Percentiles rank a stretch among this genome's conserved stretches.
Conservation (phyloP, 371 early-diverging fungal genomes). For the Enterocytospora artemiae region DNA sequence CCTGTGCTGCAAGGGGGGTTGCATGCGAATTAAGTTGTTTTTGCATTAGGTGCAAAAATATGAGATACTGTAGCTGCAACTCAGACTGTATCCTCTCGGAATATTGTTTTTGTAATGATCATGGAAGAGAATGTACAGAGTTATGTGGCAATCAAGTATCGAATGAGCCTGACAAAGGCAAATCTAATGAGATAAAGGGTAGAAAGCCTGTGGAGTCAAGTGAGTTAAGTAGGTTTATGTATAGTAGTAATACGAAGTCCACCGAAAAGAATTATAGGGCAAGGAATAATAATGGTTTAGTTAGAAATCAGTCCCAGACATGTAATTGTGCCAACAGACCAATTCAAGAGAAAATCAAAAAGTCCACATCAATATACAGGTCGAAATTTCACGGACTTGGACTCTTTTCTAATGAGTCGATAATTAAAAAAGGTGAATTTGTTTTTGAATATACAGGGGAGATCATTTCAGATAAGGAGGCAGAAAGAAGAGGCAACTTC, state of each 20-base stretch:
- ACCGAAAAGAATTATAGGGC: no score
- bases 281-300: no score
- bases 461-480: conserved; percentile 61
- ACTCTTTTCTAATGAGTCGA: conserved; percentile 60
- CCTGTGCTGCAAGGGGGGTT: conserved; percentile 26
- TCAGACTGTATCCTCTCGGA: conserved; percentile 14
- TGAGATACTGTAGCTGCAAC: conserved; percentile 8
- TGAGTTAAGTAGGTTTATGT: no score
- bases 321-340: no score
- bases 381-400: conserved; percentile 63
- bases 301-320: no score
- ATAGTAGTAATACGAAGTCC: no score
- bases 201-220: no score
- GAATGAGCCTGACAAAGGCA: no score
- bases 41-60: conserved; percentile 34
- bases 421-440: conserved; percentile 61
- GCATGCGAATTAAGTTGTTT: conserved; percentile 40
- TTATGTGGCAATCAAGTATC: conserved; percentile 22
- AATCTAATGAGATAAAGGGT: no score
- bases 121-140: conserved; percentile 29
- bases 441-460: conserved; percentile 78
- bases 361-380: neutral
- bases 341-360: no score
- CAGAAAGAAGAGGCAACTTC: conserved; percentile 48
- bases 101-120: conserved; percentile 22